Conservation (phyloP, 2,329 filamentous ascomycete genomes). For the Fusarium pseudonygamai region DNA sequence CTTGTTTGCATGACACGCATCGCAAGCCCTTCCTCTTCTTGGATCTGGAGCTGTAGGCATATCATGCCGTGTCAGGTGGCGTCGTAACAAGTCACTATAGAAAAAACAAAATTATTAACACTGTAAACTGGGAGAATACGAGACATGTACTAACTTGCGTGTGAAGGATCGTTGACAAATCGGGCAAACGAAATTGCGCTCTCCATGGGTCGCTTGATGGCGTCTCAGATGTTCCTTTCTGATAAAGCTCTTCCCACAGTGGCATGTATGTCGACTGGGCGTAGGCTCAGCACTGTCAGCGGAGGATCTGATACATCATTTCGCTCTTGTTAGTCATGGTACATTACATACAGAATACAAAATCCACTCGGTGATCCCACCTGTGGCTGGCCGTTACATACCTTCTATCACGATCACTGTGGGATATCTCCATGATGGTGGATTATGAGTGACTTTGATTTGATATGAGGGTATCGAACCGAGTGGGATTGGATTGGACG, state of each 20-base stretch:
- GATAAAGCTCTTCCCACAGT: conserved; percentile 53
- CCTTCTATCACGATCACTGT: conserved; percentile 24
- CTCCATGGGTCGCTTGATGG: conserved; percentile 52
- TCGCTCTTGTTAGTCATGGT: not conserved
- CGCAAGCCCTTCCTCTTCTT: conserved; percentile 53
- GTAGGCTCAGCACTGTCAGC: conserved; percentile 19
- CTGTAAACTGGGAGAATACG: conserved; percentile 1
- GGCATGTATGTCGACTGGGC: conserved; percentile 46
- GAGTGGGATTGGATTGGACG: conserved; percentile 30
- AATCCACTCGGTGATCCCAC: conserved; percentile 26
- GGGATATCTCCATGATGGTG: conserved; percentile 36
- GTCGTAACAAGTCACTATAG: conserved; percentile 50
- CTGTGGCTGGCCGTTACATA: not conserved
- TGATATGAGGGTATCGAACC: conserved; percentile 5
- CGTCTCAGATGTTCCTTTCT: conserved; percentile 53
- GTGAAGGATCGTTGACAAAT: conserved; percentile 53
- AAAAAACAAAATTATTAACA: not conserved
- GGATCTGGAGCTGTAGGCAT: conserved; percentile 43
- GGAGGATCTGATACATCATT: conserved; percentile 19
- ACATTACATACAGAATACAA: not conserved
- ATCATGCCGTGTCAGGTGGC: conserved; percentile 51
- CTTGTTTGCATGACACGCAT: conserved; percentile 57
- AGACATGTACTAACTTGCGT: conserved; percentile 47
- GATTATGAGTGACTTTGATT: conserved; percentile 18
- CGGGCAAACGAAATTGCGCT: conserved; percentile 47